Conservation (phyloP, 805 yeast species). For the Lachancea mirantina region DNA sequence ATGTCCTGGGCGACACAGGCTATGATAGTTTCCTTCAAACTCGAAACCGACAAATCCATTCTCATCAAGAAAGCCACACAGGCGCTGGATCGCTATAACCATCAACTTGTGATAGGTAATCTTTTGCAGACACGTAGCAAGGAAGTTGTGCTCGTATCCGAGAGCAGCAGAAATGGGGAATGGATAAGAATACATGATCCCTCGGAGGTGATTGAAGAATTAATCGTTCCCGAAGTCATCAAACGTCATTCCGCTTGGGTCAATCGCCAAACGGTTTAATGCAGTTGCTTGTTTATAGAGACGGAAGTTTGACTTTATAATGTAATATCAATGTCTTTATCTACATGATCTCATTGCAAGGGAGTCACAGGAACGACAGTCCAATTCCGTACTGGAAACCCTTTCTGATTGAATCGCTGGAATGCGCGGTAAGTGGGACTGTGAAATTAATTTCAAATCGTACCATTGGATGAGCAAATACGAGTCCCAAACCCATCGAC, state of each 20-base stretch:
- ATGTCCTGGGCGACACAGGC: conserved; percentile 94
- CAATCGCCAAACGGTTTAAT: conserved; percentile 1
- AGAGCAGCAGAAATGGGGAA: conserved; percentile 23
- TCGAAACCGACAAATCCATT: conserved; percentile 76
- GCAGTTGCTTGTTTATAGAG: too few species aligned
- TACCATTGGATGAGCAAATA: conserved; percentile 57
- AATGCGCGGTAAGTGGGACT: conserved; percentile 49
- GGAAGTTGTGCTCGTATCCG: conserved; percentile 75
- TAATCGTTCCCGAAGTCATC: conserved; percentile 74
- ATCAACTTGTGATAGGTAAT: conserved; percentile 93
- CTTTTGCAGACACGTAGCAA: conserved; percentile 78
- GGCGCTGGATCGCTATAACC: conserved; percentile 80
- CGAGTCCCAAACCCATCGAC: conserved; percentile 52
- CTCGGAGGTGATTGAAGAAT: conserved; percentile 52
- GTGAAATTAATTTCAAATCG: conserved; percentile 61
- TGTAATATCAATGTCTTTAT: neutral
- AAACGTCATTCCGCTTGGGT: conserved; percentile 61
- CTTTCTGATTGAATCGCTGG: conserved; percentile 45
- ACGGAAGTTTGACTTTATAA: too few species aligned
- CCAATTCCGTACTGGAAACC: conserved; percentile 68
- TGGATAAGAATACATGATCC: conserved; percentile 48
- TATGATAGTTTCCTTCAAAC: conserved; percentile 88
- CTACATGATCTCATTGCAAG: conserved; percentile 2
- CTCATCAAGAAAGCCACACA: conserved; percentile 66
- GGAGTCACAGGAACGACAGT: conserved; percentile 42